Base-by-base conservation (phyloP, 179 eudicot genomes). In the Pouteria campechiana region DNA sequence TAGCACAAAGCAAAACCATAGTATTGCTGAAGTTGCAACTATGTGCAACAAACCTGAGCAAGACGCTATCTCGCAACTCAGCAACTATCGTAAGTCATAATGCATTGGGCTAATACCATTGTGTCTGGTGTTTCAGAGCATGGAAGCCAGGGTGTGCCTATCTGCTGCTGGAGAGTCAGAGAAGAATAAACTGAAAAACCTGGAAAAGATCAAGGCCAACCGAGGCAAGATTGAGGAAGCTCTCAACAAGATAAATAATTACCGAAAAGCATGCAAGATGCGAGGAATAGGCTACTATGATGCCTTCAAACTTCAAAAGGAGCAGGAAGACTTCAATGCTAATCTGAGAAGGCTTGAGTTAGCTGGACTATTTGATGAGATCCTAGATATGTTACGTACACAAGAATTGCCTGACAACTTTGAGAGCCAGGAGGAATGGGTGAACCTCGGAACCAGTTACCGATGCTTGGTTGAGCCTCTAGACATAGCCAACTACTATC, bases 351-450 rank as follows among this genome's bases (percentile, higher is more conserved):
- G 97, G 65, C 50, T 60, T 20, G 90, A 85, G 58, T 67, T 89
- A 38, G 78, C 87, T 7, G 97, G 97, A 12, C 76, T 76, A 54
- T 85, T 93, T 95, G 97, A 85, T 28, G 93, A 89, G 74, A 81
- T 85, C 13, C 53, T 81, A 2, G 98, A 90, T 44, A 74, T 85
- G 90, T 42, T 81, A 43, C 78, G 75, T 44, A 65, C 76, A 48
- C 40, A 68, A 9, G 98, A 85, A 35, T 75, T 90, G 14, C 95
- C 98, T n/a, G 95, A 81, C 13, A 81, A 69, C 35, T 90, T 85
- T 44, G 95, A 85, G 60, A 69, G 77, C 52, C 37, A 55, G 24
- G 41, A 63, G 37, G 90, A 81, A 29, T 90, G 98, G 98, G 79
- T 85, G 18, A 73, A 81, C 66, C 65, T 89, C 13, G 93, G 95